Conservation (phyloP, 2,329 filamentous ascomycete genomes). For the Hymenoscyphus fructigenus region DNA sequence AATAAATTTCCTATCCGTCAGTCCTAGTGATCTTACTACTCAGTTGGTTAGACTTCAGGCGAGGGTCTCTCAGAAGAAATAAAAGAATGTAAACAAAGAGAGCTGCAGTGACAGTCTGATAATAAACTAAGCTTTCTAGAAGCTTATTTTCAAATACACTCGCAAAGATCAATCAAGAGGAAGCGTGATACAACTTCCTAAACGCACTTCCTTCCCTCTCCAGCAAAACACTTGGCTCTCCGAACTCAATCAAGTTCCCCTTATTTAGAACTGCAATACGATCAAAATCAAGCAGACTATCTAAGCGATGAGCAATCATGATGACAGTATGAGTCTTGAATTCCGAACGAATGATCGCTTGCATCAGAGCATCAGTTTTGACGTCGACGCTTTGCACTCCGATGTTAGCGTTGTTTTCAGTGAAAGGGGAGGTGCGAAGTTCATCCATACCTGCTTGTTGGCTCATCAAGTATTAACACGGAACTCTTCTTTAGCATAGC, state of each 20-base stretch:
- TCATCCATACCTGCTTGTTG: conserved; percentile 42
- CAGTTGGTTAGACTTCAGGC: too few relatives aligned
- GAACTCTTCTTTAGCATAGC: conserved; percentile 42
- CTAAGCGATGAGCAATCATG: conserved; percentile 38
- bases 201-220: background rate
- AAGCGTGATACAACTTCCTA: background rate
- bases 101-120: too few relatives aligned
- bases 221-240: background rate
- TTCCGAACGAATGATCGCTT: conserved; percentile 46
- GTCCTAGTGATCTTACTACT: too few relatives aligned
- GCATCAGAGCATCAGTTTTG: conserved; percentile 17
- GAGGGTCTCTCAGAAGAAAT: too few relatives aligned
- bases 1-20: too few relatives aligned
- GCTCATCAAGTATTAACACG: conserved; percentile 44
- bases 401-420: background rate
- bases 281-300: conserved; percentile 47
- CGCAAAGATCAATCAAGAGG: background rate
- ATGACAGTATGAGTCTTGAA: conserved; percentile 55
- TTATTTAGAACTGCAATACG: conserved; percentile 5
- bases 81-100: too few relatives aligned
- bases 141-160: too few relatives aligned
- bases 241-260: conserved; percentile 12
- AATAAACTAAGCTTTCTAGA: too few relatives aligned
- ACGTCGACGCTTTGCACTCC: conserved; percentile 30
- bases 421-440: background rate